phyloP scores from a whole-genome alignment of 306 rosid species.

The Biancaea sappan region DNA sequence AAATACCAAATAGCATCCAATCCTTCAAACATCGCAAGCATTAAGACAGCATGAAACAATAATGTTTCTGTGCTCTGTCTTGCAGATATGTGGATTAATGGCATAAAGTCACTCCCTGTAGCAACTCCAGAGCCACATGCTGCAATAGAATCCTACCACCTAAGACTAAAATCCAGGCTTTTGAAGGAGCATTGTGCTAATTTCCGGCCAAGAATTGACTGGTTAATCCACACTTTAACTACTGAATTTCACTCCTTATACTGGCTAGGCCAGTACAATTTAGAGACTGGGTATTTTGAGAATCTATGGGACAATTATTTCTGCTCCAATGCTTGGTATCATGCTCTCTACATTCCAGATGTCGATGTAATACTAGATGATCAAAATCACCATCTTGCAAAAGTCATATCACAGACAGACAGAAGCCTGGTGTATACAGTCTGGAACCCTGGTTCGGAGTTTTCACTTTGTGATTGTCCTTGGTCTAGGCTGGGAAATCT shows the following conservation, averaged over 20 bases:
- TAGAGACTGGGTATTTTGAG: slow-evolving; percentile 64
- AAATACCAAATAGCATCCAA: slow-evolving; percentile 1
- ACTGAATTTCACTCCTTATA: slow-evolving; percentile 65
- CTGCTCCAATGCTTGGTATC: slow-evolving; percentile 65
- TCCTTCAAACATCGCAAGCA: background rate
- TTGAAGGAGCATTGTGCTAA: slow-evolving; percentile 51
- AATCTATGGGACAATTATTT: slow-evolving; percentile 53
- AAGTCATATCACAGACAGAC: slow-evolving; percentile 68
- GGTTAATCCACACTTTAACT: slow-evolving; percentile 71
- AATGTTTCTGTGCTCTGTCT: slow-evolving; percentile 33
- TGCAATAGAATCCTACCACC: slow-evolving; percentile 72
- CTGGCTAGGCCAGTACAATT: slow-evolving; percentile 75
- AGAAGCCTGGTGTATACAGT: slow-evolving; percentile 60
- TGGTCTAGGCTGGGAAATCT: slow-evolving; percentile 76
- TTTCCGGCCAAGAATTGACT: slow-evolving; percentile 67
- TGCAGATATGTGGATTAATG: slow-evolving; percentile 70
- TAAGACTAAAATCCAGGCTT: slow-evolving; percentile 65
- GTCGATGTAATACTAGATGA: slow-evolving; percentile 66
- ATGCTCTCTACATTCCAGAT: slow-evolving; percentile 67
- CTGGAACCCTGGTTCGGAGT: slow-evolving; percentile 84
- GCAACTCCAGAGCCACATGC: slow-evolving; percentile 68
- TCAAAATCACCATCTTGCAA: slow-evolving; percentile 67
- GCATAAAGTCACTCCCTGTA: slow-evolving; percentile 61
- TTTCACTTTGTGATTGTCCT: slow-evolving; percentile 78
- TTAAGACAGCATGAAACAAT: slow-evolving; percentile 20